Conservation (phyloP, 148 eudicot species). For the Bassia scoparia region DNA sequence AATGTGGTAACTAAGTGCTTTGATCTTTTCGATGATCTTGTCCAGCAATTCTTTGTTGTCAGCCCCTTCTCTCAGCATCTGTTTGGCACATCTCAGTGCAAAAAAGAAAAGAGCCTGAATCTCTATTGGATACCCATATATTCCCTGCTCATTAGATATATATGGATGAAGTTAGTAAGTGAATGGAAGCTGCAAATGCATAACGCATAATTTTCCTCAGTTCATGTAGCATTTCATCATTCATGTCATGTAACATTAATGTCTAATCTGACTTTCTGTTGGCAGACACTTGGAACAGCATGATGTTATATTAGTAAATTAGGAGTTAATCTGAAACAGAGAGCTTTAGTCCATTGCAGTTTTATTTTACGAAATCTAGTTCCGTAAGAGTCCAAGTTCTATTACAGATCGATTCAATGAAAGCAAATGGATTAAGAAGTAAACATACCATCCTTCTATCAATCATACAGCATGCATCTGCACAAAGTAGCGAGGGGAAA, state of each 20-base stretch:
- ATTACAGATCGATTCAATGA: neutral
- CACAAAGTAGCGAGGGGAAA: conserved; percentile 71
- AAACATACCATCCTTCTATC: conserved; percentile 66
- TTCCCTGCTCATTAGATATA: conserved; percentile 38
- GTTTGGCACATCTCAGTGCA: conserved; percentile 54
- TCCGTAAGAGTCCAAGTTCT: neutral
- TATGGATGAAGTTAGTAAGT: conserved; percentile 1
- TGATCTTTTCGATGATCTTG: conserved; percentile 41
- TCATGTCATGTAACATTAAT: neutral
- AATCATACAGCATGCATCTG: conserved; percentile 78
- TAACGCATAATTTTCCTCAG: neutral
- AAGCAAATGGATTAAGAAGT: neutral
- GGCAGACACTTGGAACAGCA: neutral
- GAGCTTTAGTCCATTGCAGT: too few species aligned
- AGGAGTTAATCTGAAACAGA: neutral
- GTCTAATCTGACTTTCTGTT: neutral
- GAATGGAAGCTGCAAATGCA: neutral
- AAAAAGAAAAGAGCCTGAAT: conserved; percentile 72
- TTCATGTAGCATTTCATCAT: neutral
- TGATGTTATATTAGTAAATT: neutral
- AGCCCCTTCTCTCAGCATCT: conserved; percentile 48
- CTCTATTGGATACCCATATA: conserved; percentile 66
- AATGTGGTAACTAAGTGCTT: conserved; percentile 58
- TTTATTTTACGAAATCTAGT: neutral
- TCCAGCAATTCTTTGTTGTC: conserved; percentile 49